Base-by-base conservation (phyloP, 148 eudicot species). In the Persicaria tinctoria region DNA sequence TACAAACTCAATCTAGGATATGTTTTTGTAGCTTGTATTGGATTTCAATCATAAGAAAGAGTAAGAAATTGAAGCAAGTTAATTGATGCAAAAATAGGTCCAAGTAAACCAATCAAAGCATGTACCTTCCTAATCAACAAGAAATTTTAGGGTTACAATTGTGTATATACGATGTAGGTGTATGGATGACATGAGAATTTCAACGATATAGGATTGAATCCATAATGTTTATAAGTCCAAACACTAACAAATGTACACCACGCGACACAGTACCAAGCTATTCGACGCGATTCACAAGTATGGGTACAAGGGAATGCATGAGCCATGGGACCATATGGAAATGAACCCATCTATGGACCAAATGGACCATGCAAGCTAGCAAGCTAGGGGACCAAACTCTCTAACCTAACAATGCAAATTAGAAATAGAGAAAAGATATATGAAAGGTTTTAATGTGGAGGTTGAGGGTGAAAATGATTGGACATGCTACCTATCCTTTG, bases 401-500 rank as follows among this genome's bases (percentile, higher is more conserved):
- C 32, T 11, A 27, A 63, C 16, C 70, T 41, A 60, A 66, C 70
- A 14, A 66, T 6, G 47, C 48, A 32, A 23, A 23, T 23, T 23
- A 23, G 27, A 38, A 64, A 64, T 46, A 64, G 41, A 64, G 70
- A 64, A 47, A 44, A 41, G 0, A 66, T 38, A 41, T 47, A 66
- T 66, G 70, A 46, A 38, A 66, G 68, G 45, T 32, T 41, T 66
- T 44, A 66, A 66, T 66, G 44, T 41, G 47, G 70, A 66, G 70
- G 70, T 6, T 32, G 44, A 44, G 70, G 70, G 70, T 66, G 70
- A 66, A 41, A 66, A 41, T 66, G 70, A 66, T 66, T 46, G 47
- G 70, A 66, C 70, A 66, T 4, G 1, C 44, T 66, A 66, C 70
- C 70, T 38, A 66, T 66, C 70, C 70, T 41, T 32, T 4, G 44